Evolutionary conservation across 768 basidiomycete genomes (phyloP), one percentile per base, ranked within the genome.

Genomic region (Thelephora aurantiotincta): DNA sequence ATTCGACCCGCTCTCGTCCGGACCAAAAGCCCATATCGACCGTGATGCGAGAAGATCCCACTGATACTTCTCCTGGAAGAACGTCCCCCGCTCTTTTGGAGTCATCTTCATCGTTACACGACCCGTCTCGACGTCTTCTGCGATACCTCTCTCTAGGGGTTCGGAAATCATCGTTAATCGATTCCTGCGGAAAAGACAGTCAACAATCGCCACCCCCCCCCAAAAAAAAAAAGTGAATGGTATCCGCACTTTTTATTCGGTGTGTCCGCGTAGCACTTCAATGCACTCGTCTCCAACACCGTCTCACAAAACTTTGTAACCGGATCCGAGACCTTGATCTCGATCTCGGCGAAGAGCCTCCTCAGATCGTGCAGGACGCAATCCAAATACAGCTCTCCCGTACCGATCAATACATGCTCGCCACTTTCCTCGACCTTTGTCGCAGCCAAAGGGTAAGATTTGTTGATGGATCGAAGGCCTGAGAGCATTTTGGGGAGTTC

Each of bases 11-110:
- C 78, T 82, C 41, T 97, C 94, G 54, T 98, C 91, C 2, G 96
- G 96, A 16, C 96, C 96, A 64, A 99, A 99, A 18, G 96, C 92
- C 96, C 96, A 99, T 70, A 99, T 96, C 55, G 93, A 97, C 50
- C 96, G 75, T 38, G 92, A 94, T 1, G 96, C 94, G 50, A 99
- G 75, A 57, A 98, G 65, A 66, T 99, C 96, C 94, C 96, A 99
- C 50, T 93, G 86, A 63, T 98, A 94, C 60, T 91, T 94, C 60
- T 89, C 83, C 64, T 98, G 81, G 66, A 99, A 98, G 69, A 93
- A 91, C 44, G 80, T 84, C 23, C 94, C 96, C 41, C 96, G 74
- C 58, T 98, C 92, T 65, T 97, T 97, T 20, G 86, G 75, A 1
- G 88, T 75, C 90, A 98, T 93, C 20, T 84, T 80, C 78, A 98